Evolutionary conservation across 306 rosid species (phyloP), one percentile per base, ranked within the genome.

Genomic region (Cucurbita argyrosperma): DNA sequence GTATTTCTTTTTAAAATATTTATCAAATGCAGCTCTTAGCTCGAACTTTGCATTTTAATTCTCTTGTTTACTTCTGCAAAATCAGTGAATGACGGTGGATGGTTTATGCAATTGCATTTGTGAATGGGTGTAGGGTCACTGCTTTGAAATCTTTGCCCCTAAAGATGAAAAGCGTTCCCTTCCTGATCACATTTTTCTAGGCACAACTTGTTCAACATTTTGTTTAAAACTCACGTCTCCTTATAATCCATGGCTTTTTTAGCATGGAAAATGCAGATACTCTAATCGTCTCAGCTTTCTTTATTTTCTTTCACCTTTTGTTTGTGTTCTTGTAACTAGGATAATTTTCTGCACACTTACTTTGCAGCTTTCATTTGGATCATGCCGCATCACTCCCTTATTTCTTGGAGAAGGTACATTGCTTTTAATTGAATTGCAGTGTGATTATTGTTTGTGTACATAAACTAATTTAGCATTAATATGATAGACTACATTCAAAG

Each of bases 311-410:
- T 15, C 38, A 0, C 26, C 2, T 1, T 39, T 63, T 14, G 4
- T 18, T 43, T 19, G 9, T 66, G 38, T 66, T 66, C 38, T 45
- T 45, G 11, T 23, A 45, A 43, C 39, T 19, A 45, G 21, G 72
- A 21, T 66, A 45, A 45, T 21, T 66, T 45, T 43, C 6, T 19
- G 55, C 54, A 5, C 37, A 45, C 18, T 66, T 45, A 8, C 9
- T 50, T 64, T 78, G 80, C 84, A 88, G 94, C 79, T 94, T 94
- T 76, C 98, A 94, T 81, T 79, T 94, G 85, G 98, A 94, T 76
- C 98, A 94, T 55, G 90, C 98, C 1, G 97, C 97, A 1, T 94
- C 98, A 30, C 80, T 94, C 19, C 98, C 98, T n/a, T 94, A 94
- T 77, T 90, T 94, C 58, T 82, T 94, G 39, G 88, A 94, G 80